These are phyloP conservation scores for Scheffersomyces insectosa DNA, from an alignment of 1,139 yeast genomes.

Conservation along the genomic window DNA sequence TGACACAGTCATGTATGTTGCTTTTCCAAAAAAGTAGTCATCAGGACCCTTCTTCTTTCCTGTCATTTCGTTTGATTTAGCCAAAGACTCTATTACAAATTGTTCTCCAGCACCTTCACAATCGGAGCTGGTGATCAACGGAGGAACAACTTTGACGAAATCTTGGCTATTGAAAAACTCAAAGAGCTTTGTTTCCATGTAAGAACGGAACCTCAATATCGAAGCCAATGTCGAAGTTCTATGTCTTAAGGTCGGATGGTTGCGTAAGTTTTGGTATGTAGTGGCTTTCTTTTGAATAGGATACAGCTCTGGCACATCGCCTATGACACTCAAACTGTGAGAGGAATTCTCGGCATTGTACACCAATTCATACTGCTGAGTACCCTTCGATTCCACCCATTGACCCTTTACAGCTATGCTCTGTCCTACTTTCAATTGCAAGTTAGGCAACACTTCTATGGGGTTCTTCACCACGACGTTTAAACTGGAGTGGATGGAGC, in stretches of 20 bases:
- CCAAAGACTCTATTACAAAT: slow-evolving; percentile 50
- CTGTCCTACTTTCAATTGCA: slow-evolving; percentile 47
- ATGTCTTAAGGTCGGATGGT: slow-evolving; percentile 76
- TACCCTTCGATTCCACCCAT: slow-evolving; percentile 33
- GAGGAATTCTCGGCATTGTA: slow-evolving; percentile 21
- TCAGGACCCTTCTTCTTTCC: slow-evolving; percentile 9
- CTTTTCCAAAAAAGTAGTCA: slow-evolving; percentile 59
- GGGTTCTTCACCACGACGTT: slow-evolving; percentile 56
- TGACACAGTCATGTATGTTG: slow-evolving; percentile 81
- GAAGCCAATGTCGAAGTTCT: slow-evolving; percentile 67
- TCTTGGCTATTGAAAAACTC: slow-evolving; percentile 54
- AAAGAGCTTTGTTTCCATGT: slow-evolving; percentile 54
- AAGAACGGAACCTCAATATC: slow-evolving; percentile 70
- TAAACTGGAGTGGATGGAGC: slow-evolving; percentile 56
- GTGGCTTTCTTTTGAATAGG: slow-evolving; percentile 85
- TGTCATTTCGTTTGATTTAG: slow-evolving; percentile 5
- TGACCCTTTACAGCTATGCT: slow-evolving; percentile 35
- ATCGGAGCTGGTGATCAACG: slow-evolving; percentile 83
- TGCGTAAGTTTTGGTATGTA: slow-evolving; percentile 64
- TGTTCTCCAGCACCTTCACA: slow-evolving; percentile 99
- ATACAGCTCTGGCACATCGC: slow-evolving; percentile 61
- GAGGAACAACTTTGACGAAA: slow-evolving; percentile 79
- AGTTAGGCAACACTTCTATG: slow-evolving; percentile 43
- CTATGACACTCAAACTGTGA: slow-evolving; percentile 35
- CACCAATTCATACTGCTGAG: slow-evolving; percentile 34